Base-by-base conservation (phyloP, 2,329 filamentous ascomycete genomes). In the Exophiala sp. region DNA sequence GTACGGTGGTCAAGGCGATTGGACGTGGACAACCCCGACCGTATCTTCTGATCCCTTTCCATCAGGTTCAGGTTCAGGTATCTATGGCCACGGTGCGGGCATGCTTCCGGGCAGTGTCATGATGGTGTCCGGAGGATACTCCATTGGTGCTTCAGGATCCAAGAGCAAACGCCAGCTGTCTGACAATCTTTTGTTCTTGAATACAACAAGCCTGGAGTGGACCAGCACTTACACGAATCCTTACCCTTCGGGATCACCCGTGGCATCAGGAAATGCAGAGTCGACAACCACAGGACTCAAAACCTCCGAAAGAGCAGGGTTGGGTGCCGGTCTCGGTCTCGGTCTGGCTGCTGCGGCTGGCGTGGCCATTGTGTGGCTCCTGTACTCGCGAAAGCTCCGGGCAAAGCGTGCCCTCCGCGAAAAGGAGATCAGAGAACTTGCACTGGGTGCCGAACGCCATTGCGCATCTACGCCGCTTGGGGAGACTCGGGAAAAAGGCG, bases 281-380 rank as follows among this genome's bases (percentile, higher is more conserved):
- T 14, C 43, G n/a, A 38, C 51, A 6, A 38, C 54, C 23, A 43
- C 53, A 11, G 56, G 56, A 11, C 52, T 56, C 23, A 65, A 54
- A 6, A 53, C 65, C 14, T 60, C 65, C 7, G 71, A 71, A 53
- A 77, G 74, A 41, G 67, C 83, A 3, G 81, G 82, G 1, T 68
- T 87, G 0, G 82, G 82, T 0, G 67, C 83, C 1, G 84, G 83
- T 0, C 63, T 88, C 1, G 83, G 84, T 1, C 66, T 88, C 1
- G 84, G 82, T 1, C 62, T 84, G 1, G 68, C 77, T 0, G 69
- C 78, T 1, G 60, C 80, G 2, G 53, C 80, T 7, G 65, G 71
- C 0, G 66, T 75, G 0, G 56, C 76, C 1, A 19, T 79, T 1
- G 58, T 77, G 16, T 74, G 68, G 48, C 69, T 77, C 46, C 73